Percentiles rank a stretch among this genome's conserved stretches.
These are phyloP conservation scores for Aspergillus japonicus DNA, from an alignment of 2,329 filamentous ascomycete genomes.

Conservation along the genomic window DNA sequence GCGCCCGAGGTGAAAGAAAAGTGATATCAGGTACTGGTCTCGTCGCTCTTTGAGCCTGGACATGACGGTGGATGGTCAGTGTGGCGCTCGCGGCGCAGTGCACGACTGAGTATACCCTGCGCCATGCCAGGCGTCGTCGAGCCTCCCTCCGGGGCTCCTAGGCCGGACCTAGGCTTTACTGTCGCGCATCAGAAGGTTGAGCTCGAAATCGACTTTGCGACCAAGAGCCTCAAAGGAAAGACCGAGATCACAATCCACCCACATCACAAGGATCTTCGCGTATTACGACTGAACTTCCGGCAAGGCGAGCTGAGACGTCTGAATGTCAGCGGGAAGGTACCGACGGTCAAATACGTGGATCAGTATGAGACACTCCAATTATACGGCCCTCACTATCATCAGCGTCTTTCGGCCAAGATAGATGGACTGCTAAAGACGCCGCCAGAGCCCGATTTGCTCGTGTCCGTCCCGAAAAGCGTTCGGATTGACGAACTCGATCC, in stretches of 20 bases:
- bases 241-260: constrained; percentile 79
- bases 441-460: constrained; percentile 57
- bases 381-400: constrained; percentile 69
- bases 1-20: neutral
- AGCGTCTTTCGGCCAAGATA: constrained; percentile 69
- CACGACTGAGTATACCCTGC: constrained; percentile 34
- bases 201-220: constrained; percentile 82
- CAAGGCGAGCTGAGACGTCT: constrained; percentile 59
- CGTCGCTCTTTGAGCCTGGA: constrained; percentile 28
- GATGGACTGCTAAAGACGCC: constrained; percentile 55
- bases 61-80: constrained; percentile 39
- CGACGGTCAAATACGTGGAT: constrained; percentile 41
- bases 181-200: constrained; percentile 84
- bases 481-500: constrained; percentile 62
- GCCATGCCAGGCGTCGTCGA: constrained; percentile 44
- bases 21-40: neutral
- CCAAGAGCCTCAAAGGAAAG: constrained; percentile 70
- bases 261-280: constrained; percentile 53
- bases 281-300: constrained; percentile 61
- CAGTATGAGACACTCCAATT: constrained; percentile 50
- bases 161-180: constrained; percentile 47
- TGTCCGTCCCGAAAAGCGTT: constrained; percentile 60
- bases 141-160: constrained; percentile 28
- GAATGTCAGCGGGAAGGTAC: constrained; percentile 45
- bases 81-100: constrained; percentile 40